A percentile compares a stretch with the other conserved stretches of the same genome.
phyloP scores from a whole-genome alignment of 139 green algal genomes.

The Tetratostichococcus sp. region DNA sequence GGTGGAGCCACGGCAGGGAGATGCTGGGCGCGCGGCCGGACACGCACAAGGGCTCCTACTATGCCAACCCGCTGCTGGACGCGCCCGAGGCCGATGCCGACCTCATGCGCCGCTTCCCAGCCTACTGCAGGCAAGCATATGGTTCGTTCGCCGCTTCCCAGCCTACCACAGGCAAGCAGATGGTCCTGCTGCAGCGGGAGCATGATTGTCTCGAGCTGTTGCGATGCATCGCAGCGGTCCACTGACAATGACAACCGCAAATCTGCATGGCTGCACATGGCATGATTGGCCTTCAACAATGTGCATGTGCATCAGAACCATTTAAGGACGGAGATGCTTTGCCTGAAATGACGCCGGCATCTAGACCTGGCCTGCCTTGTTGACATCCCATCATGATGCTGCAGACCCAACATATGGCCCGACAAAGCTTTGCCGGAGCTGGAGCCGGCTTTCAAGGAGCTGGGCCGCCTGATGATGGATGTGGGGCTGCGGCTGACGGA shows the following conservation, averaged over 20 bases:
- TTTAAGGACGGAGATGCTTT: too few species aligned
- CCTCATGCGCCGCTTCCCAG: constrained; percentile 27
- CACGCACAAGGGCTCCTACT: constrained; percentile 59
- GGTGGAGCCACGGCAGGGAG: constrained; percentile 69
- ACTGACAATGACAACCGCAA: too few species aligned
- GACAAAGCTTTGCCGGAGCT: constrained; percentile 52
- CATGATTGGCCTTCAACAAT: too few species aligned
- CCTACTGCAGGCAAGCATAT: constrained; percentile 23
- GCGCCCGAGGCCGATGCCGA: not conserved
- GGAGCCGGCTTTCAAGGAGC: constrained; percentile 49
- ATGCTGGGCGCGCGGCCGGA: constrained; percentile 39
- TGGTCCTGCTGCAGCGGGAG: too few species aligned
- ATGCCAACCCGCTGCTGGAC: constrained; percentile 64
- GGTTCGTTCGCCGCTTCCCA: not conserved
- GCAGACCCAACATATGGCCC: constrained; percentile 72
- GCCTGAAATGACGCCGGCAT: too few species aligned
- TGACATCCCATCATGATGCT: too few species aligned
- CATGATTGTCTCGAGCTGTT: too few species aligned
- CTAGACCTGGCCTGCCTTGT: too few species aligned
- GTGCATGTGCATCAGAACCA: too few species aligned
- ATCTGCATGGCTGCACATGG: too few species aligned
- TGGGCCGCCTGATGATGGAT: constrained; percentile 49
- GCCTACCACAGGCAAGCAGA: too few species aligned
- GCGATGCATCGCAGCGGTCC: too few species aligned
- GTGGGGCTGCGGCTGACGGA: constrained; percentile 48